Evolutionary conservation across 345 rosid species (phyloP).

Genomic region (Citrus reticulata): DNA sequence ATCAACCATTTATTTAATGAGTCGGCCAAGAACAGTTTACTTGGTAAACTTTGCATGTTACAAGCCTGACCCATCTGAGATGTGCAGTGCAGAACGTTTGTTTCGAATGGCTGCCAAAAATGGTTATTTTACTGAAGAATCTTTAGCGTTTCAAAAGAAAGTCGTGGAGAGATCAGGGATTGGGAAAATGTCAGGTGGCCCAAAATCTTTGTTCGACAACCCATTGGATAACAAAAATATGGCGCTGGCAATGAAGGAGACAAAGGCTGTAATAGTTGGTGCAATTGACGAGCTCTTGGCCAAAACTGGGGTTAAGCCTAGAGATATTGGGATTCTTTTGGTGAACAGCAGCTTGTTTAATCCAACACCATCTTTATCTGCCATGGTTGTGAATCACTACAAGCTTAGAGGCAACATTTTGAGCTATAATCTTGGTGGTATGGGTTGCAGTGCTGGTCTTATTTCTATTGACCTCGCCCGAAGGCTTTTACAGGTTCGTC

Average conservation of each 20-base stretch:
- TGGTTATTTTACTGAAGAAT: conserved; percentile 23
- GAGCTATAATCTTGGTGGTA: conserved; percentile 39
- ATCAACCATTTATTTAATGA: conserved; percentile 19
- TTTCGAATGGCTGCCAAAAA: background rate
- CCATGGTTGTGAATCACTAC: conserved; percentile 38
- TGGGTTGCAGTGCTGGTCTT: conserved; percentile 42
- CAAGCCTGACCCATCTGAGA: conserved; percentile 26
- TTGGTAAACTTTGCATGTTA: conserved; percentile 33
- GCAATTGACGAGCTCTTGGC: conserved; percentile 30
- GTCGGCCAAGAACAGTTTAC: conserved; percentile 24
- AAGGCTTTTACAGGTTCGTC: conserved; percentile 27
- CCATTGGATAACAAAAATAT: conserved; percentile 16
- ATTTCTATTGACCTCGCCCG: conserved; percentile 33
- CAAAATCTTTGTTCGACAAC: conserved; percentile 16
- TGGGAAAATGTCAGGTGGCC: conserved; percentile 25
- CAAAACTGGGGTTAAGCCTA: conserved; percentile 30
- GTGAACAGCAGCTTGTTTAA: conserved; percentile 38
- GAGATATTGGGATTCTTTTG: conserved; percentile 41
- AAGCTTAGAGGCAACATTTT: conserved; percentile 32
- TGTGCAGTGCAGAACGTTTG: conserved; percentile 24
- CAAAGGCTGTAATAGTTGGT: conserved; percentile 32
- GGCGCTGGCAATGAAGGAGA: conserved; percentile 35
- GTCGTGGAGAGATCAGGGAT: conserved; percentile 36
- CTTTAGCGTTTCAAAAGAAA: conserved; percentile 28
- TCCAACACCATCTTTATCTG: conserved; percentile 36